A percentile compares a stretch with the other conserved stretches of the same genome.
Conservation (phyloP, 108 stramenopile species). For the Ochromonas danica region DNA sequence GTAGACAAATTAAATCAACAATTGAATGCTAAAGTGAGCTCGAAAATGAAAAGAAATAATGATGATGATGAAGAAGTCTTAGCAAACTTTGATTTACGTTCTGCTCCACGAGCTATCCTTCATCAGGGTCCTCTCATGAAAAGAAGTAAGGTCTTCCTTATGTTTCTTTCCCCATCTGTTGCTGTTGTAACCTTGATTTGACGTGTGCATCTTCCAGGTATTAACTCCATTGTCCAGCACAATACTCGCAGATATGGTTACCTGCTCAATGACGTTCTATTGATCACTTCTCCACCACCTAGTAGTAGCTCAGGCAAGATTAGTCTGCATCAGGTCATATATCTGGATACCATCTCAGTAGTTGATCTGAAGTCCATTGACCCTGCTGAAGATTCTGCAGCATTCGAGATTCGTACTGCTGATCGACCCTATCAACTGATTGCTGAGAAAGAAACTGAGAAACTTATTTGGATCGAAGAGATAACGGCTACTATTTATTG, state of each 20-base stretch:
- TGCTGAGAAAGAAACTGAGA: conserved; percentile 28
- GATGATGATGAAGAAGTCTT: conserved; percentile 1
- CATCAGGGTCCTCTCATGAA: not conserved
- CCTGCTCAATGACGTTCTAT: conserved; percentile 26
- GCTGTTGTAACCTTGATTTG: not conserved
- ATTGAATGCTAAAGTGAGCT: not conserved
- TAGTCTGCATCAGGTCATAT: conserved; percentile 2
- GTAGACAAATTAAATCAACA: conserved; percentile 2
- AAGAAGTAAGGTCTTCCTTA: not conserved
- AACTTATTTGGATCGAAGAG: conserved; percentile 30
- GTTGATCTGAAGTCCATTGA: not conserved
- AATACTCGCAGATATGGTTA: not conserved
- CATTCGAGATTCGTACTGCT: conserved; percentile 23
- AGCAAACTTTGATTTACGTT: not conserved
- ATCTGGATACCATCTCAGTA: not conserved
- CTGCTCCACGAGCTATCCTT: not conserved
- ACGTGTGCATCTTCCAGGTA: not conserved
- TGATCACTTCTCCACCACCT: conserved; percentile 9
- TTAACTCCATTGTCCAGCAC: conserved; percentile 3
- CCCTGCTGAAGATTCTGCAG: not conserved
- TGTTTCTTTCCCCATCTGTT: not conserved
- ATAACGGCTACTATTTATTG: not conserved
- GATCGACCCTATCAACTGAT: conserved; percentile 19
- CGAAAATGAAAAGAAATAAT: not conserved
- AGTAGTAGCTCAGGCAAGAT: not conserved